A percentile compares a stretch with the other conserved stretches of the same genome.
phyloP scores from a whole-genome alignment of 352 stramenopile genomes.

The Phytophthora hibernalis region DNA sequence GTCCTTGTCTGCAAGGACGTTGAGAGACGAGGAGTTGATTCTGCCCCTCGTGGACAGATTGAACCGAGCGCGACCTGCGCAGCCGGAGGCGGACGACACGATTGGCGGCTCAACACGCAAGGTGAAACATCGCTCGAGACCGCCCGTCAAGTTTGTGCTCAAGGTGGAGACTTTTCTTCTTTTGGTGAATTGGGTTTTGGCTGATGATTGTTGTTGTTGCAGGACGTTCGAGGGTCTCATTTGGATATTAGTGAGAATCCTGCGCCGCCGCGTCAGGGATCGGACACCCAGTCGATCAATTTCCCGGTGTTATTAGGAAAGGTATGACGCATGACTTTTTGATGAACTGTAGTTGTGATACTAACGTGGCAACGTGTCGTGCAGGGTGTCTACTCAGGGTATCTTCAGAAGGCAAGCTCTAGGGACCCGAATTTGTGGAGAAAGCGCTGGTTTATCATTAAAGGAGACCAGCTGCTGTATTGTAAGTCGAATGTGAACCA shows the following conservation, averaged over 20 bases:
- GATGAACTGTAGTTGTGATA: not conserved
- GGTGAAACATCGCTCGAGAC: slow-evolving; percentile 63
- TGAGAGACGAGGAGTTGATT: slow-evolving; percentile 84
- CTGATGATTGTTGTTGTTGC: not conserved
- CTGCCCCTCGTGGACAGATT: slow-evolving; percentile 74
- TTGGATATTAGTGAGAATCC: slow-evolving; percentile 69
- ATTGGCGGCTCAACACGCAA: slow-evolving; percentile 56
- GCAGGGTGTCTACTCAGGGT: slow-evolving; percentile 77
- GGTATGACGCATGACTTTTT: slow-evolving; percentile 28
- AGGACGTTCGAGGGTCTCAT: slow-evolving; percentile 78
- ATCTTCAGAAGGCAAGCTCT: slow-evolving; percentile 84
- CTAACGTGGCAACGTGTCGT: slow-evolving; percentile 1
- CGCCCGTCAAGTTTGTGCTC: slow-evolving; percentile 84
- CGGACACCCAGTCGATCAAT: slow-evolving; percentile 59
- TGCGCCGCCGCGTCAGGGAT: slow-evolving; percentile 28
- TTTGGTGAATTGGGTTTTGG: too few relatives aligned
- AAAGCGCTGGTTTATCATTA: slow-evolving; percentile 89
- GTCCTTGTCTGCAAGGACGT: slow-evolving; percentile 69
- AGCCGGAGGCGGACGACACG: slow-evolving; percentile 57
- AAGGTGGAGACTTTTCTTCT: slow-evolving; percentile 51
- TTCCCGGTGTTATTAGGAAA: slow-evolving; percentile 80
- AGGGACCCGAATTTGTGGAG: slow-evolving; percentile 83
- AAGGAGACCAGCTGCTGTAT: slow-evolving; percentile 86
- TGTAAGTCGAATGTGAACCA: slow-evolving; percentile 87
- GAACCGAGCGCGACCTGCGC: slow-evolving; percentile 53